phyloP scores from a whole-genome alignment of 2,329 filamentous ascomycete species.

The Paraconiothyrium sp. region DNA sequence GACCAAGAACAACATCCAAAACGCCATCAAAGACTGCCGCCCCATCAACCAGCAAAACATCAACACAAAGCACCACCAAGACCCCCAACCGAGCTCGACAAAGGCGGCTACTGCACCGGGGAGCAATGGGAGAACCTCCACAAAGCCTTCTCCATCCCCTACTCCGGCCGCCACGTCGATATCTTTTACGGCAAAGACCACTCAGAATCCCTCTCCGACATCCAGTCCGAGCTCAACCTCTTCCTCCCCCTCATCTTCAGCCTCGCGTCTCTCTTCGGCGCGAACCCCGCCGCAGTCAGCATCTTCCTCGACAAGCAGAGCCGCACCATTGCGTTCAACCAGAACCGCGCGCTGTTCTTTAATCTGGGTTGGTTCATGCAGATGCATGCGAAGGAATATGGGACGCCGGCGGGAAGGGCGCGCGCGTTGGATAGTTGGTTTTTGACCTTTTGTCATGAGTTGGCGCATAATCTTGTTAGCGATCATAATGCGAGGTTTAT shows the following conservation, averaged over 20 bases:
- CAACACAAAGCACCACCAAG: slow-evolving; percentile 47
- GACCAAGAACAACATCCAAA: slow-evolving; percentile 48
- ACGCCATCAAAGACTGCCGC: slow-evolving; percentile 49
- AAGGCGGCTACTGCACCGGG: slow-evolving; percentile 49
- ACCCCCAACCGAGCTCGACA: slow-evolving; percentile 48
- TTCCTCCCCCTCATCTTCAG: slow-evolving; percentile 48
- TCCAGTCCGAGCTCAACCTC: slow-evolving; percentile 36
- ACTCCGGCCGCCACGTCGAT: slow-evolving; percentile 45
- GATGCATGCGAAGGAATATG: slow-evolving; percentile 64
- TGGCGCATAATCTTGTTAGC: slow-evolving; percentile 90
- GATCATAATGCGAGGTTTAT: slow-evolving; percentile 65
- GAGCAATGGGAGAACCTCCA: slow-evolving; percentile 50
- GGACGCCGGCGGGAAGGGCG: slow-evolving; percentile 49
- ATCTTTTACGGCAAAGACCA: slow-evolving; percentile 48
- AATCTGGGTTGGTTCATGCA: slow-evolving; percentile 89
- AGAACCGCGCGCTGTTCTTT: slow-evolving; percentile 87
- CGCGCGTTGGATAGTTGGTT: slow-evolving; percentile 80
- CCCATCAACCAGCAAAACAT: slow-evolving; percentile 45
- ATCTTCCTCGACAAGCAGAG: slow-evolving; percentile 86
- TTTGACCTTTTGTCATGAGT: slow-evolving; percentile 93
- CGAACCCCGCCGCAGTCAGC: slow-evolving; percentile 75
- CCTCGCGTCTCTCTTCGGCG: slow-evolving; percentile 65
- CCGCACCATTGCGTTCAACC: slow-evolving; percentile 92
- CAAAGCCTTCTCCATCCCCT: slow-evolving; percentile 48
- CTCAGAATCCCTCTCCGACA: slow-evolving; percentile 34